A percentile compares a stretch with the other conserved stretches of the same genome.
Evolutionary conservation across 2,329 filamentous ascomycete genomes (phyloP).

Genomic region (Cadophora malorum): DNA sequence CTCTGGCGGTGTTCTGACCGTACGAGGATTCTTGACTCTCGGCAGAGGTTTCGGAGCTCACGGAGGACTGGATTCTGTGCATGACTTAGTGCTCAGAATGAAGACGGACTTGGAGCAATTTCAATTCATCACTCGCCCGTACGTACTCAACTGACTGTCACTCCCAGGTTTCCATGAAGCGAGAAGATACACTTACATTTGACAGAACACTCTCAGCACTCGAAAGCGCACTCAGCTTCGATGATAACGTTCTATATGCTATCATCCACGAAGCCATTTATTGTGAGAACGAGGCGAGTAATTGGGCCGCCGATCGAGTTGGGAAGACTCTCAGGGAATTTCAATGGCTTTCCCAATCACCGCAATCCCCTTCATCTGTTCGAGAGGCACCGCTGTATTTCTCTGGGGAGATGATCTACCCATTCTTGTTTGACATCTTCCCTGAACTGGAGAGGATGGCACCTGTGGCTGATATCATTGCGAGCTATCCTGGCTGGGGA

Average conservation of each 20-base stretch:
- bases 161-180: not conserved
- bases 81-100: constrained; percentile 74
- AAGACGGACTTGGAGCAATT: constrained; percentile 77
- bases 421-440: constrained; percentile 83
- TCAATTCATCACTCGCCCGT: constrained; percentile 73
- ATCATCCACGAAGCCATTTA: constrained; percentile 90
- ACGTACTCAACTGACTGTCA: not conserved
- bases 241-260: constrained; percentile 82
- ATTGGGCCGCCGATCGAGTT: constrained; percentile 77
- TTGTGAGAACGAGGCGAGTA: constrained; percentile 70
- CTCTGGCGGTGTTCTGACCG: constrained; percentile 74
- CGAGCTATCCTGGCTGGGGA: constrained; percentile 73
- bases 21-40: constrained; percentile 76
- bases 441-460: constrained; percentile 74
- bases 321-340: constrained; percentile 56
- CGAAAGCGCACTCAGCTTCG: constrained; percentile 72
- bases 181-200: not conserved
- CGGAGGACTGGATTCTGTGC: constrained; percentile 77
- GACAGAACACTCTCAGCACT: constrained; percentile 65
- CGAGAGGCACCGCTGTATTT: constrained; percentile 70
- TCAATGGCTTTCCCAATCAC: constrained; percentile 48
- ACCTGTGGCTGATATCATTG: constrained; percentile 73
- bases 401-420: constrained; percentile 92
- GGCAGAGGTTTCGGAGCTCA: constrained; percentile 82
- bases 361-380: constrained; percentile 45